Evolutionary conservation across 2,329 filamentous ascomycete genomes (phyloP).

Genomic region (Ophiostoma ips): DNA sequence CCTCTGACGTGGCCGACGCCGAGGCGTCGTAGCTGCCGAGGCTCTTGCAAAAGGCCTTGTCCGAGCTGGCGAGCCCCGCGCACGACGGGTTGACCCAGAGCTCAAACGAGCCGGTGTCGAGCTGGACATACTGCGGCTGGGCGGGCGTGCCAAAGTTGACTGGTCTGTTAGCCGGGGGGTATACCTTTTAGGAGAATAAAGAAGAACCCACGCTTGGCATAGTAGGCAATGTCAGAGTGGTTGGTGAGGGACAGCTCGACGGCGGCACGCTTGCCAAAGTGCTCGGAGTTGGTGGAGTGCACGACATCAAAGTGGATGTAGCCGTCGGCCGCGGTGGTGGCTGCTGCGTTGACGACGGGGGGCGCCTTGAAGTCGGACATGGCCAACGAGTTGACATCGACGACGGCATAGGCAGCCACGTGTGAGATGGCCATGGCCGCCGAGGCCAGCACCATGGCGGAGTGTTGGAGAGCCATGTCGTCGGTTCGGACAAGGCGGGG

Average conservation of each 20-base stretch:
- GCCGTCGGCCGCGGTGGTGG: slow-evolving; percentile 9
- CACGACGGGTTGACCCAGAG: slow-evolving; percentile 32
- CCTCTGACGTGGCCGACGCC: slow-evolving; percentile 4
- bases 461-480: slow-evolving; percentile 4
- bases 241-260: slow-evolving; percentile 33
- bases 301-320: slow-evolving; percentile 28
- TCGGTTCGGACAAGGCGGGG: not conserved
- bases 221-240: slow-evolving; percentile 40
- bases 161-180: slow-evolving; percentile 10
- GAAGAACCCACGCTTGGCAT: slow-evolving; percentile 30
- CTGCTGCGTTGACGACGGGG: not conserved
- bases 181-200: too few species aligned
- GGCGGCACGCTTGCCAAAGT: slow-evolving; percentile 29
- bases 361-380: not conserved
- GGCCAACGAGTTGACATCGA: not conserved
- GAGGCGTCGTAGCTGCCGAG: slow-evolving; percentile 30
- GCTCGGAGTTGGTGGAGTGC: slow-evolving; percentile 27
- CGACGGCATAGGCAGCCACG: not conserved
- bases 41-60: slow-evolving; percentile 9
- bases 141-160: slow-evolving; percentile 40
- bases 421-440: not conserved
- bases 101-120: slow-evolving; percentile 48
- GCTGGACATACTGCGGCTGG: slow-evolving; percentile 38
- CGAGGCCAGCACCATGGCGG: not conserved
- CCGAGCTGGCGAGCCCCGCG: slow-evolving; percentile 1